Percentiles rank a stretch among this genome's conserved stretches.
These are phyloP conservation scores for Cercospora zeina DNA, from an alignment of 2,329 filamentous ascomycete species.

Conservation along the genomic window DNA sequence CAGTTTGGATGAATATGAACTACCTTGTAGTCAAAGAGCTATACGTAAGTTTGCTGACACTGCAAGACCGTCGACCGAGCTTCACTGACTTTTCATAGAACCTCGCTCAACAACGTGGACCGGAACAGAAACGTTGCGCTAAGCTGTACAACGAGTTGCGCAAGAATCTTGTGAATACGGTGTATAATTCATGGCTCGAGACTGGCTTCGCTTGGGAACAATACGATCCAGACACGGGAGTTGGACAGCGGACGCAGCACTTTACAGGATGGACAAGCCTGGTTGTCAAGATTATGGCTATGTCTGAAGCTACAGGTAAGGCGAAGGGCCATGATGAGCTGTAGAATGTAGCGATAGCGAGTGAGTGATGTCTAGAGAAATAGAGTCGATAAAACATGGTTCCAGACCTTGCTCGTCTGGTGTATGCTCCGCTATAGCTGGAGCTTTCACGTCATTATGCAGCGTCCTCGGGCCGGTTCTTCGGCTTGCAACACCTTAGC, in stretches of 20 bases:
- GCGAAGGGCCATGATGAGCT: conserved; percentile 51
- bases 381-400: not conserved
- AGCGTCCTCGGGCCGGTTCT: conserved; percentile 6
- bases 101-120: conserved; percentile 63
- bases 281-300: conserved; percentile 94
- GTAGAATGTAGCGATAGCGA: conserved; percentile 34
- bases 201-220: conserved; percentile 99
- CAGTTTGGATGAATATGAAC: conserved; percentile 96
- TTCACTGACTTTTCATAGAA: conserved; percentile 48
- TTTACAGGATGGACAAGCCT: conserved; percentile 99
- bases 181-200: conserved; percentile 82
- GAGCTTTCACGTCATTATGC: conserved; percentile 3
- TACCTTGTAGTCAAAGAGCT: conserved; percentile 81
- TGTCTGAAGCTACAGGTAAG: conserved; percentile 65
- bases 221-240: conserved; percentile 89
- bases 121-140: conserved; percentile 67
- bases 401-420: not conserved
- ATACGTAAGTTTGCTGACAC: conserved; percentile 57
- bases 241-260: conserved; percentile 93
- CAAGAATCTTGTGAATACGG: conserved; percentile 81
- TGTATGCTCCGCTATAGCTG: not conserved
- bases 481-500: not conserved
- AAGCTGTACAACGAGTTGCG: conserved; percentile 75
- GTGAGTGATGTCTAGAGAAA: not conserved
- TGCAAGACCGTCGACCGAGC: conserved; percentile 14